Evolutionary conservation across 805 yeast genomes (phyloP).

Genomic region (Hanseniaspora nectarophila): DNA sequence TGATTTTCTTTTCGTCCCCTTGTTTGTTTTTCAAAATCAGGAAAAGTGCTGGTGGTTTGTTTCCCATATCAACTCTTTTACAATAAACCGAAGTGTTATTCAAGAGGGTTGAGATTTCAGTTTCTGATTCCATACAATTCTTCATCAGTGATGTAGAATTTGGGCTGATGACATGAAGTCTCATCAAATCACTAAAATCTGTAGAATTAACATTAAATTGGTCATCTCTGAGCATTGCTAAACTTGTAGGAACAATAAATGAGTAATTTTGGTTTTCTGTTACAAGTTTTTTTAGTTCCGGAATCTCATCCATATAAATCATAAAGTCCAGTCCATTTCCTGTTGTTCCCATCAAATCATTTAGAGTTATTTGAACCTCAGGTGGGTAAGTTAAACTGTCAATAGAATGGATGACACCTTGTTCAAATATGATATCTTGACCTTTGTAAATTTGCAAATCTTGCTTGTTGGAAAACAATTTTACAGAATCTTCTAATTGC

Average conservation of each 20-base stretch:
- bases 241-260: slow-evolving; percentile 57
- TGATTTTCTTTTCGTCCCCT: slow-evolving; percentile 43
- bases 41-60: slow-evolving; percentile 30
- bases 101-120: slow-evolving; percentile 30
- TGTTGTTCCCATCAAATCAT: slow-evolving; percentile 46
- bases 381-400: slow-evolving; percentile 46
- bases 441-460: slow-evolving; percentile 26
- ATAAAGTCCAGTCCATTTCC: slow-evolving; percentile 34
- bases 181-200: slow-evolving; percentile 43
- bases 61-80: slow-evolving; percentile 31
- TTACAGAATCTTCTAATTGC: slow-evolving; percentile 13
- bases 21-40: slow-evolving; percentile 16
- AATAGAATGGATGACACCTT: slow-evolving; percentile 75
- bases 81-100: slow-evolving; percentile 35
- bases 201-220: slow-evolving; percentile 32
- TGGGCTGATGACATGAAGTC: slow-evolving; percentile 58
- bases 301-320: slow-evolving; percentile 35
- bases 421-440: slow-evolving; percentile 60
- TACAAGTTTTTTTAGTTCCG: slow-evolving; percentile 36
- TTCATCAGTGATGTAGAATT: slow-evolving; percentile 38
- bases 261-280: slow-evolving; percentile 38
- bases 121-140: slow-evolving; percentile 34
- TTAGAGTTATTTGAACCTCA: slow-evolving; percentile 39
- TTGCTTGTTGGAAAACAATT: slow-evolving; percentile 20
- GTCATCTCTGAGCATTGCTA: slow-evolving; percentile 43